Evolutionary conservation across 2,329 filamentous ascomycete genomes (phyloP).

Genomic region (Fusarium dimerum): DNA sequence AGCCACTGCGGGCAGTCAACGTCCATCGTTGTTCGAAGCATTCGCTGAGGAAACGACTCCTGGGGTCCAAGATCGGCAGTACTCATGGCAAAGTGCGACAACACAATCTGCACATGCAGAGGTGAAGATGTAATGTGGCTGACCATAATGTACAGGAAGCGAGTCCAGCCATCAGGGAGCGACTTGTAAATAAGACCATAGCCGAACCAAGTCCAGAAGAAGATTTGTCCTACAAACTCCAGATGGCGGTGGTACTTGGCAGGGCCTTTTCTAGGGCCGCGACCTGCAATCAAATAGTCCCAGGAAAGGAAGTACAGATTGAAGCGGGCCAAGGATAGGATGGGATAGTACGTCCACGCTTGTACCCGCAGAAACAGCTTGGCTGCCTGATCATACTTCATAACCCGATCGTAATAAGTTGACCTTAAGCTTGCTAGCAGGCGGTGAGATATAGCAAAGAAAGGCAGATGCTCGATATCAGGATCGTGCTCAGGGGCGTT

Average conservation of each 20-base stretch:
- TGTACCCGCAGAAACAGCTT: conserved; percentile 72
- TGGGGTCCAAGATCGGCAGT: conserved; percentile 80
- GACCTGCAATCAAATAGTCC: conserved; percentile 70
- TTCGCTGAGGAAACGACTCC: conserved; percentile 87
- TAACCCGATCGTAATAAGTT: conserved; percentile 80
- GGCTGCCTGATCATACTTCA: conserved; percentile 76
- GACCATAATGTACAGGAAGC: conserved; percentile 74
- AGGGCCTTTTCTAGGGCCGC: conserved; percentile 71
- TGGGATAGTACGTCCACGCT: conserved; percentile 78
- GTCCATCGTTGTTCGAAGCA: conserved; percentile 93
- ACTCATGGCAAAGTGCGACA: conserved; percentile 93
- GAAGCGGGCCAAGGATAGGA: conserved; percentile 80
- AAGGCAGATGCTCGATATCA: conserved; percentile 88
- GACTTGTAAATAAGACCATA: conserved; percentile 76
- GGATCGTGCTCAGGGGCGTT: conserved; percentile 95
- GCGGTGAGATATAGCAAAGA: conserved; percentile 84
- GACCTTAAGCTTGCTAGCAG: conserved; percentile 73
- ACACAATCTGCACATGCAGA: conserved; percentile 84
- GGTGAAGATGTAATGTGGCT: conserved; percentile 81
- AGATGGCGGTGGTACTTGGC: conserved; percentile 83
- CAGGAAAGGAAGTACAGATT: conserved; percentile 84
- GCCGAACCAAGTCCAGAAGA: conserved; percentile 88
- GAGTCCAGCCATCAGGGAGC: conserved; percentile 68
- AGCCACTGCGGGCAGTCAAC: conserved; percentile 86
- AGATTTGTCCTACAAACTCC: conserved; percentile 73